Percentiles rank a stretch among this genome's conserved stretches.
These are phyloP conservation scores for Megacollybia marginata DNA, from an alignment of 768 basidiomycete genomes.

Conservation along the genomic window DNA sequence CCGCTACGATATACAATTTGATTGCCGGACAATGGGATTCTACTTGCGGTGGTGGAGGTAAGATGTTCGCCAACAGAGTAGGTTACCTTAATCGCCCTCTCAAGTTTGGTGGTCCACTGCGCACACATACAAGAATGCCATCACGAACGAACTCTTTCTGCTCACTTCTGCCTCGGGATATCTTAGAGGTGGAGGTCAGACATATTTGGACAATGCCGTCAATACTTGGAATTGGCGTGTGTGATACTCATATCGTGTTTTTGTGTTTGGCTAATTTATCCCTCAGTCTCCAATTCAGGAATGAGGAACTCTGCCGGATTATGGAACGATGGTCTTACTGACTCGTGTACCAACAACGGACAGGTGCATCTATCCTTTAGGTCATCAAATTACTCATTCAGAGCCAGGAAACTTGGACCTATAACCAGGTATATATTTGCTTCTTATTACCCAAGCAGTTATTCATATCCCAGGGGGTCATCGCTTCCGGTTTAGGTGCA, in stretches of 20 bases:
- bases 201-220: constrained; percentile 41
- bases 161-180: constrained; percentile 42
- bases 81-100: no score
- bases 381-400: not conserved
- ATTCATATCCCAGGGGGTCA: constrained; percentile 34
- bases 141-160: constrained; percentile 54
- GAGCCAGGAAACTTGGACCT: constrained; percentile 45
- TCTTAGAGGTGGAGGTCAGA: constrained; percentile 25
- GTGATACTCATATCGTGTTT: constrained; percentile 5
- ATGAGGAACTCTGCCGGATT: constrained; percentile 20
- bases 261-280: not conserved
- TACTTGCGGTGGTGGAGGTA: constrained; percentile 46
- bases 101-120: constrained; percentile 49
- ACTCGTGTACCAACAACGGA: constrained; percentile 15
- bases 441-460: not conserved
- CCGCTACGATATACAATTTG: constrained; percentile 41
- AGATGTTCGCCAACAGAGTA: constrained; percentile 7
- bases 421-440: constrained; percentile 37
- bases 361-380: constrained; percentile 14
- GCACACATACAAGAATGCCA: constrained; percentile 51
- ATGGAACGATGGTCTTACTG: constrained; percentile 17
- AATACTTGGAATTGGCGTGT: constrained; percentile 32
- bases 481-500: constrained; percentile 44
- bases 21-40: constrained; percentile 44
- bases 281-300: constrained; percentile 15